phyloP scores from a whole-genome alignment of 495 filamentous ascomycete species.

The Bryoglossum gracile region DNA sequence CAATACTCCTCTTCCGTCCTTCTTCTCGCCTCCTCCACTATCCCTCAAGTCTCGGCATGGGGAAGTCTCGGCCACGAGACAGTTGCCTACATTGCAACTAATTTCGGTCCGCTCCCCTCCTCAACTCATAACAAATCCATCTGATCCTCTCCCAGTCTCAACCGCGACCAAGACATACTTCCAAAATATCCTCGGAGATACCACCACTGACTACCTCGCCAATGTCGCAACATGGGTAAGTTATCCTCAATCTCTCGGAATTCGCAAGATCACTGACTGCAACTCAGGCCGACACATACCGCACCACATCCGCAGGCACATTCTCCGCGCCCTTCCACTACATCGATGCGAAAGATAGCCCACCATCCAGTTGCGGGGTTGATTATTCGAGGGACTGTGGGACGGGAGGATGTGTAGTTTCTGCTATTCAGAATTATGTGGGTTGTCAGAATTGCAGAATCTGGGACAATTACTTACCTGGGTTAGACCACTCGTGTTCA shows the following conservation, averaged over 20 bases:
- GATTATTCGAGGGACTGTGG: constrained; percentile 51
- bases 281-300: constrained; percentile 36
- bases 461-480: too few relatives aligned
- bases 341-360: constrained; percentile 58
- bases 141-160: constrained; percentile 20
- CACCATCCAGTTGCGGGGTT: constrained; percentile 51
- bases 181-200: constrained; percentile 34
- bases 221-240: constrained; percentile 42
- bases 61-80: constrained; percentile 44
- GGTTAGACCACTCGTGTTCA: constrained; percentile 11
- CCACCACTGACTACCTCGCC: constrained; percentile 40
- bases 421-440: constrained; percentile 56
- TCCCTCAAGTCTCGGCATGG: constrained; percentile 33
- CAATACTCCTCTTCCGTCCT: not conserved
- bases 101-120: constrained; percentile 6
- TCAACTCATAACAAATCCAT: constrained; percentile 25
- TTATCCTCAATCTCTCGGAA: constrained; percentile 3
- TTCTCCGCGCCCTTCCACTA: constrained; percentile 51
- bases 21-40: not conserved
- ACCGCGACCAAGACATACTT: constrained; percentile 34
- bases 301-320: constrained; percentile 43
- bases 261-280: not conserved
- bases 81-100: constrained; percentile 31
- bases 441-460: too few relatives aligned
- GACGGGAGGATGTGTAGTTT: constrained; percentile 48